phyloP scores from a whole-genome alignment of 2,329 filamentous ascomycete genomes.

The Nemania diffusa region DNA sequence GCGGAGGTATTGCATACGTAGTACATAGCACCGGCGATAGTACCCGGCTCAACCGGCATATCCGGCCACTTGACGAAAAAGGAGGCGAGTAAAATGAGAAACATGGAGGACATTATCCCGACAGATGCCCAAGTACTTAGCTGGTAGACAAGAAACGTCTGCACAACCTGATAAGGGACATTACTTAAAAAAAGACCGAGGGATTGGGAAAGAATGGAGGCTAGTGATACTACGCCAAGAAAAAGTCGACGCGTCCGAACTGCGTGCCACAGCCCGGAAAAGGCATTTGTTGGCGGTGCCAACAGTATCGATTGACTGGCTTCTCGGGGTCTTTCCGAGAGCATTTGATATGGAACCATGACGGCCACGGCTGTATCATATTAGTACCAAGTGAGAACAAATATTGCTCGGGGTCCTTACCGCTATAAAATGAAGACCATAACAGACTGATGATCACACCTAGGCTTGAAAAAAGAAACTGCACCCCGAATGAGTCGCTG shows the following conservation, averaged over 20 bases:
- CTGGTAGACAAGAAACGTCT: conserved; percentile 48
- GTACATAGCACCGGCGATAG: conserved; percentile 51
- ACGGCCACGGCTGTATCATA: conserved; percentile 48
- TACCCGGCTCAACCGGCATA: conserved; percentile 52
- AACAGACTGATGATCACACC: conserved; percentile 53
- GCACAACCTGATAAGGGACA: conserved; percentile 52
- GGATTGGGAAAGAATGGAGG: conserved; percentile 22
- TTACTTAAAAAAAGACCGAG: conserved; percentile 52
- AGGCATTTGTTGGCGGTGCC: conserved; percentile 28
- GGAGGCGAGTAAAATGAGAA: conserved; percentile 49
- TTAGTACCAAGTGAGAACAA: background rate
- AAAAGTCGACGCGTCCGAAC: conserved; percentile 22
- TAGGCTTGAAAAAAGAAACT: conserved; percentile 54
- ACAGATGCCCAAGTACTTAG: conserved; percentile 51
- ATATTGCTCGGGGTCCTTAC: conserved; percentile 41
- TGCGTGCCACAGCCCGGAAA: conserved; percentile 26
- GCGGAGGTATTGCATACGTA: conserved; percentile 42
- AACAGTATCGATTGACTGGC: conserved; percentile 19
- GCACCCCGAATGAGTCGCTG: conserved; percentile 52
- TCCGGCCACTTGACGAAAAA: conserved; percentile 51
- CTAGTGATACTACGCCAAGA: conserved; percentile 21
- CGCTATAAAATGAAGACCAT: conserved; percentile 53
- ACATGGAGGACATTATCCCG: conserved; percentile 51
- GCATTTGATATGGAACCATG: conserved; percentile 52
- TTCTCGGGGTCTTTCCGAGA: conserved; percentile 37